Percentiles rank a stretch among this genome's conserved stretches.
phyloP scores from a whole-genome alignment of 495 filamentous ascomycete genomes.

The Penicillium soppii region DNA sequence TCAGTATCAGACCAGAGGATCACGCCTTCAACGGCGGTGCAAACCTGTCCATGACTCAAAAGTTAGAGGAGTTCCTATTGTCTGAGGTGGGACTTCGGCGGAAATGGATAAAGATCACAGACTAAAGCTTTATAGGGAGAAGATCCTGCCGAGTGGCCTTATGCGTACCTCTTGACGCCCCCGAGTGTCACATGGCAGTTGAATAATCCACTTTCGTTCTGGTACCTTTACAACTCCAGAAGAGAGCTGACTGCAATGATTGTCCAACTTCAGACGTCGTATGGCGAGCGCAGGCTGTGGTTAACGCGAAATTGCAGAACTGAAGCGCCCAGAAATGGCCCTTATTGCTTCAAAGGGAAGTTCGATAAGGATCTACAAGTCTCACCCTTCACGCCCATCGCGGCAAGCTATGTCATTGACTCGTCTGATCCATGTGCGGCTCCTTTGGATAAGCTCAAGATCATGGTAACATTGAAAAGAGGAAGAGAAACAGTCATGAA shows the following conservation, averaged over 20 bases:
- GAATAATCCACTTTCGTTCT: slow-evolving; percentile 11
- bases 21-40: no score
- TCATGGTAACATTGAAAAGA: slow-evolving; percentile 5
- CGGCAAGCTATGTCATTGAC: slow-evolving; percentile 3
- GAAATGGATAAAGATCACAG: no score
- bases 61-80: no score
- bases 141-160: no score
- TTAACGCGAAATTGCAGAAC: slow-evolving; percentile 1
- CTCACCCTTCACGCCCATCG: slow-evolving; percentile 1
- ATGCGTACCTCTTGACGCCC: no score
- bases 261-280: slow-evolving; percentile 7
- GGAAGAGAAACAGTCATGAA: slow-evolving; percentile 1
- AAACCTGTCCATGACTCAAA: no score
- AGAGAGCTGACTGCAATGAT: slow-evolving; percentile 5
- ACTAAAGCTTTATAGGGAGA: no score
- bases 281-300: slow-evolving; percentile 7
- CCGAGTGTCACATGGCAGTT: slow-evolving; percentile 4
- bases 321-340: background rate
- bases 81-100: no score
- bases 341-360: background rate
- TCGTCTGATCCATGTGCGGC: slow-evolving; percentile 7
- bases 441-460: slow-evolving; percentile 1
- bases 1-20: no score
- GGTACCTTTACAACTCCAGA: slow-evolving; percentile 4
- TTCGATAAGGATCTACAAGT: slow-evolving; percentile 7